These are phyloP conservation scores for Coemansia sp. DNA, from an alignment of 192 early-diverging fungal species.

Conservation along the genomic window DNA sequence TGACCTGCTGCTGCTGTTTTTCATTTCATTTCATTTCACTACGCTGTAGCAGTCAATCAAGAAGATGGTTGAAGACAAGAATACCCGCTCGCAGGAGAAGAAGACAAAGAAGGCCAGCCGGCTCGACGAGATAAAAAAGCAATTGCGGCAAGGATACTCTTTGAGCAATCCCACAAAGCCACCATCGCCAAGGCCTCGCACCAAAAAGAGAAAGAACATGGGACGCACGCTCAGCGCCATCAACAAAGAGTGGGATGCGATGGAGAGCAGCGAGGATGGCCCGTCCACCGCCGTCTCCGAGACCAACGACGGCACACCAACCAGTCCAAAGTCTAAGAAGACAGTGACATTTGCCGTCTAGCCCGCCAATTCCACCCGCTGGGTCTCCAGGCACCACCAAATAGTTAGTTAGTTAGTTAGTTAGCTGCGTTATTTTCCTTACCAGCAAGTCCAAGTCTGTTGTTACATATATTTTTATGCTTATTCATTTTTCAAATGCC, in stretches of 20 bases:
- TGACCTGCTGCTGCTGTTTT: not conserved
- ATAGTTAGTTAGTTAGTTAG: too few relatives aligned
- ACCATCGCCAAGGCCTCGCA: slow-evolving; percentile 3
- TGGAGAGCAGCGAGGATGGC: slow-evolving; percentile 7
- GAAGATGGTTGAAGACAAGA: slow-evolving; percentile 31
- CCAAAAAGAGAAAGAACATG: slow-evolving; percentile 22
- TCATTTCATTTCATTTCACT: not conserved
- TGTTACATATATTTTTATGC: too few relatives aligned
- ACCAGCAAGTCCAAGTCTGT: too few relatives aligned
- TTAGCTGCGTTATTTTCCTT: too few relatives aligned
- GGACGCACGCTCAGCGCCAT: slow-evolving; percentile 40
- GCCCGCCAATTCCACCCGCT: not conserved
- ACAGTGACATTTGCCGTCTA: slow-evolving; percentile 33
- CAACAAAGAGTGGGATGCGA: slow-evolving; percentile 41
- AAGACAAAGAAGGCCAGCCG: slow-evolving; percentile 34
- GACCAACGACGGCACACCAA: slow-evolving; percentile 3
- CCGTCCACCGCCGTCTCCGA: not conserved
- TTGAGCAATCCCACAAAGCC: slow-evolving; percentile 6
- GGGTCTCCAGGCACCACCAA: too few relatives aligned
- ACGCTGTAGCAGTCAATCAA: slow-evolving; percentile 33
- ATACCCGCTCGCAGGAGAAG: slow-evolving; percentile 20
- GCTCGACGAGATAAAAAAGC: slow-evolving; percentile 43
- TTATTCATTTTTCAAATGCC: too few relatives aligned
- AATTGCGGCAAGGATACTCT: slow-evolving; percentile 32
- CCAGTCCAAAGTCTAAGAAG: slow-evolving; percentile 19